phyloP scores from a whole-genome alignment of 140 eudicot genomes.

The Ambrosia hybrid region DNA sequence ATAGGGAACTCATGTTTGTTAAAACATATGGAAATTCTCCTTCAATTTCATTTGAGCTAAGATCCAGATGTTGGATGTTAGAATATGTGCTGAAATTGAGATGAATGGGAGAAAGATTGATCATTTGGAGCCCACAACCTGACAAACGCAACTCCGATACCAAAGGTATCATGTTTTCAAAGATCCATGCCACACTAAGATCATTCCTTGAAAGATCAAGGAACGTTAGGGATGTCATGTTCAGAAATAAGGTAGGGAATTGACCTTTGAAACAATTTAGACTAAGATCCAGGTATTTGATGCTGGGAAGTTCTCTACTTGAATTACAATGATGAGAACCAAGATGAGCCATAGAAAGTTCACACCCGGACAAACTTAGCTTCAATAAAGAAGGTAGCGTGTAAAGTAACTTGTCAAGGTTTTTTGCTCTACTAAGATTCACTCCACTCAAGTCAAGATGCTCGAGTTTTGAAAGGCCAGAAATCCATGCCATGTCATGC shows the following conservation, averaged over 20 bases:
- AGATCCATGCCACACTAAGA: neutral
- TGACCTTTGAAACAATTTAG: neutral
- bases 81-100: constrained; percentile 6
- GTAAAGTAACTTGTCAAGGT: neutral
- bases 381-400: constrained; percentile 8
- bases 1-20: neutral
- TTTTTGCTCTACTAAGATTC: neutral
- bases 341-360: neutral
- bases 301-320: neutral
- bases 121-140: neutral
- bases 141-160: constrained; percentile 12
- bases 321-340: constrained; percentile 1
- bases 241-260: neutral
- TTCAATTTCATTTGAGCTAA: constrained; percentile 2
- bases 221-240: constrained; percentile 16
- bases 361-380: neutral
- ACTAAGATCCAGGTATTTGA: constrained; percentile 17
- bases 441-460: constrained; percentile 15
- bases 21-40: neutral
- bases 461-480: constrained; percentile 6
- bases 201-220: neutral
- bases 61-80: constrained; percentile 16
- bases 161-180: neutral
- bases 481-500: constrained; percentile 7
- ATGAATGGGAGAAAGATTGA: constrained; percentile 3